Conservation (phyloP, 1,139 yeast genomes). For the Komagataea norvegica region DNA sequence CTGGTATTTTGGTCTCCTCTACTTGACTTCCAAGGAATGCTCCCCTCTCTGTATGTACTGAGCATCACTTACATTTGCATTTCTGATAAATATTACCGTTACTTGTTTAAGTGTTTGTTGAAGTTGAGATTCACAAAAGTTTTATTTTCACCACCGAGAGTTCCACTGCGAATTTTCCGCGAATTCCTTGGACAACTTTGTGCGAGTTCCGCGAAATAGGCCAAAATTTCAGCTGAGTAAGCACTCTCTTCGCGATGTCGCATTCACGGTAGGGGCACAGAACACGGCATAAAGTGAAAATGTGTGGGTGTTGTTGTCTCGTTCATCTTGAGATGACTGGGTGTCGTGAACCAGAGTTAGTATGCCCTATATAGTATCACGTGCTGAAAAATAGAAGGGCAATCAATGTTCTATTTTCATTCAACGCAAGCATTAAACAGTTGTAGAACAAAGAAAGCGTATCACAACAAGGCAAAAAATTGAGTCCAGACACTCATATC, state of each 20-base stretch:
- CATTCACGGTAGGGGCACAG: too few relatives aligned
- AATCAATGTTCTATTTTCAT: background rate
- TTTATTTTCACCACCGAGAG: conserved; percentile 9
- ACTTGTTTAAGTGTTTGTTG: conserved; percentile 8
- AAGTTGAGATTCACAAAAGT: conserved; percentile 9
- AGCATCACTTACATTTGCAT: conserved; percentile 29
- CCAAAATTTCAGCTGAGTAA: too few relatives aligned
- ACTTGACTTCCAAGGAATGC: too few relatives aligned
- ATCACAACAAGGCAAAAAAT: too few relatives aligned
- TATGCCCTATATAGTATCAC: background rate
- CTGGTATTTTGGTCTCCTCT: too few relatives aligned
- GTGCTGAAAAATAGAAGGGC: background rate
- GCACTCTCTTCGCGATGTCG: too few relatives aligned
- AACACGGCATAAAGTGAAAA: background rate
- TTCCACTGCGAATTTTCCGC: background rate
- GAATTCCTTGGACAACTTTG: too few relatives aligned
- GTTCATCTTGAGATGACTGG: background rate
- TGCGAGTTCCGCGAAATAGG: too few relatives aligned
- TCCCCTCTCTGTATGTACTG: conserved; percentile 1
- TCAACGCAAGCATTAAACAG: too few relatives aligned
- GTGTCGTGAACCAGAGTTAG: too few relatives aligned
- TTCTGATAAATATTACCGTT: conserved; percentile 21
- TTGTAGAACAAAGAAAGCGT: too few relatives aligned
- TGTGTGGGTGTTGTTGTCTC: background rate
- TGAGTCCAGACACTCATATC: too few relatives aligned